Base-by-base conservation (phyloP, 1,139 yeast species). In the Hansenula lynferdii region DNA sequence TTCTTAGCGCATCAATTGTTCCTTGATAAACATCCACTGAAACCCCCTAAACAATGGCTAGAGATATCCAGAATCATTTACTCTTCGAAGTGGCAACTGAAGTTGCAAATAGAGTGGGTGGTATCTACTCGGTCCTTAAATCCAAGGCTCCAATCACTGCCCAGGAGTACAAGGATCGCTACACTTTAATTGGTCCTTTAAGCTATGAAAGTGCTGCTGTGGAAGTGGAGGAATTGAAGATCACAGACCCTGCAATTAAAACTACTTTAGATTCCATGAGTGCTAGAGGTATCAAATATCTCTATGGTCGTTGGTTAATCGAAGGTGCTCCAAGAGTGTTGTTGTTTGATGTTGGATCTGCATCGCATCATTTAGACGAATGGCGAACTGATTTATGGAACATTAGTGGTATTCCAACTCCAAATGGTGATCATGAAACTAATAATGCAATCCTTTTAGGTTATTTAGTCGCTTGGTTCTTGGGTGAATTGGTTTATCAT, bases 91-190 rank as follows among this genome's bases (percentile, higher is more conserved):
- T 87, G 39, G 95, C 98, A 48, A 92, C 98, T 5, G 98, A 92
- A 62, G 97, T 92, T 37, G 97, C 97, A 55, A 90, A 92, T 69
- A 76, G 95, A 54, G 97, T 92, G 22, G 98, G 98, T 39, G 98
- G 98, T 36, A 92, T 92, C 61, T 92, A 92, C 67, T 89, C 97
- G 21, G 98, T 92, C 42, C 75, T 92, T 59, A 92, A 92, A 62
- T 86, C 96, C 21, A 92, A 92, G 65, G 97, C 97, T 7, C 97
- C 97, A 7, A 90, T 90, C 44, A 92, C 98, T 9, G 90, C 86
- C 38, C 90, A 95, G 34, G 97, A 92, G 64, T 92, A 89, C 64
- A 75, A 86, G 50, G 90, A 85, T 53, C 75, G 96, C 42, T 92
- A 92, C 64, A 80, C 89, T 23, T 70, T 89, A 40, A 70, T 92